Conservation (phyloP, 2,329 filamentous ascomycete genomes). For the Cadophora malorum region DNA sequence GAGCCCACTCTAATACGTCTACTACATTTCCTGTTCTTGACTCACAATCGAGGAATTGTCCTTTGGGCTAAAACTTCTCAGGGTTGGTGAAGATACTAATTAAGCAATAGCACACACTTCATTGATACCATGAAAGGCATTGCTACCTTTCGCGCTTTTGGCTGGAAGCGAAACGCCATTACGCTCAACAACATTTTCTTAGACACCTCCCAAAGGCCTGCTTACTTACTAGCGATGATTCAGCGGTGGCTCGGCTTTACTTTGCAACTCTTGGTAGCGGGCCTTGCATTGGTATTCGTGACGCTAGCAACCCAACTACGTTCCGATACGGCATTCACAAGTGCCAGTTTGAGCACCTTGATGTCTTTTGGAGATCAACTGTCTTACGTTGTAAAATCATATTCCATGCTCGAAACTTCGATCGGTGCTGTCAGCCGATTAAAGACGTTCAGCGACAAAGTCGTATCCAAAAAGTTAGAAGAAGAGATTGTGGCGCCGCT, state of each 20-base stretch:
- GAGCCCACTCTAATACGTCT: slow-evolving; percentile 49
- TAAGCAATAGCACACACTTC: background rate
- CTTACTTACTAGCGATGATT: background rate
- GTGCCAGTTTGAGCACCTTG: background rate
- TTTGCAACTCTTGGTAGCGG: background rate
- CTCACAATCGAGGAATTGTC: no score
- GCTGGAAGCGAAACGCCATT: background rate
- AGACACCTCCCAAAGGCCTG: background rate
- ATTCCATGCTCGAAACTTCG: background rate
- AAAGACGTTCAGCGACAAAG: slow-evolving; percentile 27
- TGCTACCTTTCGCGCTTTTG: background rate
- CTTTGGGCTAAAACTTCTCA: no score
- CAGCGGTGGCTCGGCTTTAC: background rate
- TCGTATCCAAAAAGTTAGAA: slow-evolving; percentile 11
- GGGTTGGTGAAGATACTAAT: no score
- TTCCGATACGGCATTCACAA: background rate
- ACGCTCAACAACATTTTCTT: background rate
- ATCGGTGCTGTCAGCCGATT: slow-evolving; percentile 21
- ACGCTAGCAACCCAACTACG: background rate
- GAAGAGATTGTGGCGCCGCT: slow-evolving; percentile 17
- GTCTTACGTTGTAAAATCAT: background rate
- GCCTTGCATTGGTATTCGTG: background rate
- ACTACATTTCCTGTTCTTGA: background rate
- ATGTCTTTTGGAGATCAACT: background rate
- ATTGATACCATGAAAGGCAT: background rate